A percentile compares a stretch with the other conserved stretches of the same genome.
Conservation (phyloP, 2,329 filamentous ascomycete genomes). For the Grosmannia clavigera region DNA sequence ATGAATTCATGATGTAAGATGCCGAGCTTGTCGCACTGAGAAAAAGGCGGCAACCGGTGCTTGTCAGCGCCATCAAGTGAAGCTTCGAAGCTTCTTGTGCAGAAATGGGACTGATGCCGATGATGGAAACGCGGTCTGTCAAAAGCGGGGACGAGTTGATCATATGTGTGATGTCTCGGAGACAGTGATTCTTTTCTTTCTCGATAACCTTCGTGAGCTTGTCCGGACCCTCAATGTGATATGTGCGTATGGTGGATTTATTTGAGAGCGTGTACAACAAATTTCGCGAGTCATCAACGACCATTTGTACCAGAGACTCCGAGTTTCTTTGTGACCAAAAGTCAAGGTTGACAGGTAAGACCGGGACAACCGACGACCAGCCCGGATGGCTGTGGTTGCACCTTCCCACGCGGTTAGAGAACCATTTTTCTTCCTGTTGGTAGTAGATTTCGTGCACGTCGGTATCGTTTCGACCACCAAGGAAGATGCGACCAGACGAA, state of each 20-base stretch:
- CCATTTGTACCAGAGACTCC: slow-evolving; percentile 66
- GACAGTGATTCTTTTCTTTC: slow-evolving; percentile 47
- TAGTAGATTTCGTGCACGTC: slow-evolving; percentile 93
- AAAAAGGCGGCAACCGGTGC: slow-evolving; percentile 82
- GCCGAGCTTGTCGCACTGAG: slow-evolving; percentile 77
- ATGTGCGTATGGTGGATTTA: slow-evolving; percentile 79
- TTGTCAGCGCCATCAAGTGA: slow-evolving; percentile 81
- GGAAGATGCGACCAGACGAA: slow-evolving; percentile 83
- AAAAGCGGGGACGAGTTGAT: slow-evolving; percentile 63
- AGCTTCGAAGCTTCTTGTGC: slow-evolving; percentile 67
- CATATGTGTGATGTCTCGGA: slow-evolving; percentile 74
- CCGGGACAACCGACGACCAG: slow-evolving; percentile 53
- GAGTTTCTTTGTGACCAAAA: slow-evolving; percentile 37
- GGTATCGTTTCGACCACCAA: slow-evolving; percentile 66
- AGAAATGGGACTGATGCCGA: slow-evolving; percentile 77
- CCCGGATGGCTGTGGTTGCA: slow-evolving; percentile 75
- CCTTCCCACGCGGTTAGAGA: slow-evolving; percentile 75
- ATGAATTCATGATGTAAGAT: slow-evolving; percentile 49
- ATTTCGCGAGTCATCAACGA: slow-evolving; percentile 76
- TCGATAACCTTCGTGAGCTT: slow-evolving; percentile 53
- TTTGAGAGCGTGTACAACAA: slow-evolving; percentile 87
- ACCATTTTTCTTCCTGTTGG: slow-evolving; percentile 96
- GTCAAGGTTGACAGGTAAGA: slow-evolving; percentile 26
- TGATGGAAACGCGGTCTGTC: slow-evolving; percentile 56
- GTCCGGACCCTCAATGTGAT: slow-evolving; percentile 62